phyloP scores from a whole-genome alignment of 106 monocot species.

The Dactylorhiza incarnata region DNA sequence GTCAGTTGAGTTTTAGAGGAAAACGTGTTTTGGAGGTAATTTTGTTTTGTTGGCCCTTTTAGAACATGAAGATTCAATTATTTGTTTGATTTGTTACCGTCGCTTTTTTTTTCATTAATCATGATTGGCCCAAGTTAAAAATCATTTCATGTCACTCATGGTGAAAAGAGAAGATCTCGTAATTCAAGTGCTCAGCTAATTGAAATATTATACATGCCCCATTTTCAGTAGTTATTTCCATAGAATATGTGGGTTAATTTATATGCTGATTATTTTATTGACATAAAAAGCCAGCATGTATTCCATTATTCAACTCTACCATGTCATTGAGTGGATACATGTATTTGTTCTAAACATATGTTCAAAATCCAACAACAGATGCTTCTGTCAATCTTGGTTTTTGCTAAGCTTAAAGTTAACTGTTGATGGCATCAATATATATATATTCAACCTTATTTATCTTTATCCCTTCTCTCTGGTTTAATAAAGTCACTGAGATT shows the following conservation, averaged over 20 bases:
- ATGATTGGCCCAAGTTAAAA: background rate
- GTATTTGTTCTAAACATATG: background rate
- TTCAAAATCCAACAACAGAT: background rate
- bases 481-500: background rate
- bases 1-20: constrained; percentile 85
- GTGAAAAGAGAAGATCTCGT: background rate
- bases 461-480: background rate
- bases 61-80: background rate
- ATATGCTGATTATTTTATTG: background rate
- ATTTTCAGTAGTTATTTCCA: background rate
- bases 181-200: background rate
- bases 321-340: background rate
- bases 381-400: background rate
- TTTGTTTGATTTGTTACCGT: background rate
- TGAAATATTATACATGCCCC: background rate
- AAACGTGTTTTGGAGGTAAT: constrained; percentile 84
- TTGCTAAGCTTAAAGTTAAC: background rate
- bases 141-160: background rate
- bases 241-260: background rate
- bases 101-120: background rate
- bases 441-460: background rate
- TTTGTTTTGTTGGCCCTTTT: background rate
- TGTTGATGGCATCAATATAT: background rate
- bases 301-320: background rate
- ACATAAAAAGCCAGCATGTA: background rate